Evolutionary conservation across 2,329 filamentous ascomycete genomes (phyloP), one percentile per base, ranked within the genome.

Genomic region (Sclerotinia glacialis): DNA sequence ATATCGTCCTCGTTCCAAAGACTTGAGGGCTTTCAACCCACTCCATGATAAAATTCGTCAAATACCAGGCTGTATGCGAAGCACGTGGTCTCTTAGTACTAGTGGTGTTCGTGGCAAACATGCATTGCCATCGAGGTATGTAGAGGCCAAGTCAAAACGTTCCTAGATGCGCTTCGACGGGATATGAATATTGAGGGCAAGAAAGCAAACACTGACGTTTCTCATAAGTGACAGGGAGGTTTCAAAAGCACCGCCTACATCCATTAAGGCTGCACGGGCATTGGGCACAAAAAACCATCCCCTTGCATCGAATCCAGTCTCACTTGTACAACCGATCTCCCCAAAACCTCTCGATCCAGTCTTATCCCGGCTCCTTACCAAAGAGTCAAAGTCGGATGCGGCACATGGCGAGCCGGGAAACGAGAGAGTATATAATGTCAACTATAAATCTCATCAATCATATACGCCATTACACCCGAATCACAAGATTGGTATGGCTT

Each of bases 1-100:
- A 23, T 60, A 60, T 47, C 42, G 56, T 26, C 56, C 28, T 12
- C 28, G 56, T n/a, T 21, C n/a, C 28, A 60, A 60, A 42, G 56
- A 47, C 11, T 47, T 47, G 3, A 47, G 44, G 28, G 56, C n/a
- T 31, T 60, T 47, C 8, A 47, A 31, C 8, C 56, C 12, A 2
- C 31, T 14, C 9, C 28, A 28, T n/a, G 12, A 37, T 23, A 37
- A 6, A 60, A 18, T 37, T 47, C 40, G 7, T 23, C 21, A 21
- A 12, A 37, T 60, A 44, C 56, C 26, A 23, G 21, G 28, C 5
- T 60, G n/a, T 47, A 28, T 47, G 16, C 11, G 21, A n/a, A 47
- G n/a, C 12, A 21, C 23, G 2, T 46, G 56, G 12, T 47, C 26
- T 60, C 28, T 21, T 23, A 37, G 5, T 9, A 12, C 42, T 23